phyloP scores from a whole-genome alignment of 2,329 filamentous ascomycete species.

The Fusarium piperis region DNA sequence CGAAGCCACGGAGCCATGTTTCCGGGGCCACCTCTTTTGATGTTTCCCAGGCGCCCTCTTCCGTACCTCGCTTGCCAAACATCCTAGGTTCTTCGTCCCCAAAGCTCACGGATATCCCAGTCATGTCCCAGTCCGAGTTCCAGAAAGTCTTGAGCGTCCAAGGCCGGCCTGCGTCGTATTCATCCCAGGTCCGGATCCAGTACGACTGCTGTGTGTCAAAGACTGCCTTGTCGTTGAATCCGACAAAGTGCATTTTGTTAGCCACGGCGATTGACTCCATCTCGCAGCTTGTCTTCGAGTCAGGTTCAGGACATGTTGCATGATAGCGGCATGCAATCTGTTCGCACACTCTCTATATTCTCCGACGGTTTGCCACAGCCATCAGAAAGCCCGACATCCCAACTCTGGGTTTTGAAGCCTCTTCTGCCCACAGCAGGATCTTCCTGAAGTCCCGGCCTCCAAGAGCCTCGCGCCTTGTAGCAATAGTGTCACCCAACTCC shows the following conservation, averaged over 20 bases:
- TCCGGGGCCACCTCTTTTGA: not conserved
- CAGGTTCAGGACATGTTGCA: not conserved
- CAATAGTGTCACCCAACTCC: not conserved
- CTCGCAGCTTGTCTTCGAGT: not conserved
- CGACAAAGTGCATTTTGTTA: not conserved
- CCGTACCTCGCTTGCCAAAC: not conserved
- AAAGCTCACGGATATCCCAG: not conserved
- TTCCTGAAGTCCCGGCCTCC: not conserved
- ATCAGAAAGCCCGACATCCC: not conserved
- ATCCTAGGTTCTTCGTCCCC: not conserved
- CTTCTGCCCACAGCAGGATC: not conserved
- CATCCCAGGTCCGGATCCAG: not conserved
- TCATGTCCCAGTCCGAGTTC: not conserved
- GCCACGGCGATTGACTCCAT: not conserved
- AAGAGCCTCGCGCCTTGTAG: not conserved
- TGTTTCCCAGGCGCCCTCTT: not conserved
- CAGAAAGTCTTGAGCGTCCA: not conserved
- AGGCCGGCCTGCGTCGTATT: not conserved
- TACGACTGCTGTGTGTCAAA: not conserved
- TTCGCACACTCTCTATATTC: not conserved
- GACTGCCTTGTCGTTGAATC: not conserved
- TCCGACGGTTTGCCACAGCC: not conserved
- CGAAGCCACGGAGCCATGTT: not conserved
- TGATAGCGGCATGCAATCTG: not conserved
- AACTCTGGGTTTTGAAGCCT: not conserved